Base-by-base conservation (phyloP, 768 basidiomycete genomes). In the Amanita jacksonii region DNA sequence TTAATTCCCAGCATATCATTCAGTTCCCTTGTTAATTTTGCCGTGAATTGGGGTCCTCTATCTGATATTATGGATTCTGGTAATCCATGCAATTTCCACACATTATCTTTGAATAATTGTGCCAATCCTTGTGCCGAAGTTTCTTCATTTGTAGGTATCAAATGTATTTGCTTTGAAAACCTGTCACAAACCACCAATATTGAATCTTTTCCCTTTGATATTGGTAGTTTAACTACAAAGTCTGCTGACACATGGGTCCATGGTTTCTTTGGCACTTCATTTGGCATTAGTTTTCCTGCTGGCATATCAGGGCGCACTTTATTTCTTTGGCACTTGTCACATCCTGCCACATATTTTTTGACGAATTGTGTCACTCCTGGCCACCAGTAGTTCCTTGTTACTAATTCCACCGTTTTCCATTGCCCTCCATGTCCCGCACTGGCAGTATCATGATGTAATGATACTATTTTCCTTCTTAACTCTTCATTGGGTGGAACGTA, bases 1-100 rank as follows among this genome's bases (percentile, higher is more conserved):
- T 49, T 33, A 5, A 57, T 51, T 3, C 49, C 49, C 2, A 52
- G 31, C 0, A 47, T 6, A 19, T 40, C 5, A 38, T 38, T 18
- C 4, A 38, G 20, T 5, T 38, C 19, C 3, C 23, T 22, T 4
- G 12, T 38, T 16, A 38, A 28, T 6, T 28, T 6, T 6, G 27
- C 6, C 6, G 27, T 12, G 27, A 28, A 28, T 28, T 28, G 27
- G 12, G 27, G 27, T 6, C 27, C 27, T 6, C 27, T 6, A 12
- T 28, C 27, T 6, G 7, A 6, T 12, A 28, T 6, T 6, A 28
- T 28, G 6, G 7, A 12, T 28, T 28, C 27, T 6, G 27, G 27
- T 6, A 28, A 12, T 28, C 27, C 27, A 12, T 6, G 12, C 6
- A 6, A 6, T 28, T 12, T 28, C 27, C 27, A 28, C 27, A 28